Evolutionary conservation across 768 basidiomycete genomes (phyloP), one percentile per base, ranked within the genome.

Genomic region (Russula foetens): DNA sequence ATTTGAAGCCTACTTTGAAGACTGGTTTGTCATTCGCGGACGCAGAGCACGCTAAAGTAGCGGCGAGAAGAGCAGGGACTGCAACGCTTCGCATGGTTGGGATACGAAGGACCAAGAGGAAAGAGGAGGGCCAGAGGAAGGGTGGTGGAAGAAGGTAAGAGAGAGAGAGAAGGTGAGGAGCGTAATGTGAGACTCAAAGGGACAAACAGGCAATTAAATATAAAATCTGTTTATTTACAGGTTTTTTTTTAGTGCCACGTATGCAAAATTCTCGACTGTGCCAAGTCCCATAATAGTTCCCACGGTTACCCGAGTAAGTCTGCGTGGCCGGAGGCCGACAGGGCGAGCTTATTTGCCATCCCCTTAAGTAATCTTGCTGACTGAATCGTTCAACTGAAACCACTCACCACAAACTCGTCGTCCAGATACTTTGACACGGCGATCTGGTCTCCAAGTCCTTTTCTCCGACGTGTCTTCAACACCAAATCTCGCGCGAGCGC

Each of bases 371-470:
- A 35, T 35, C 35, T 35, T 12, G 14, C 35, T 11, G 8, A 7
- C 35, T 35, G 9, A 6, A 11, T 12, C 35, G 9, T 12, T 35
- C 8, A 7, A 35, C 35, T 11, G 4, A 14, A 31, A 41, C 17
- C 19, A 81, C 88, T 70, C 72, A 90, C 86, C 77, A 92, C 86
- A 79, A 95, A 95, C 79, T 98, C 95, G 70, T 97, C 93, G 72
- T 98, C 95, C 71, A 98, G 73, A 75, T 97, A 98, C 74, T 97
- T 98, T 33, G 94, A 93, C 62, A 97, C 95, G 8, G 94, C 92
- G 64, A 98, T 96, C 75, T 93, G 91, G 73, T 98, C 96, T 26
- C 93, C 93, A 29, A 98, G 82, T 23, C 97, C 97, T 72, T 99
- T 99, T 70, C 97, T 79, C 75, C 97, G 81, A 60, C 97, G 84